These are phyloP conservation scores for Biscutella auriculata DNA, from an alignment of 441 rosid species.

Conservation along the genomic window DNA sequence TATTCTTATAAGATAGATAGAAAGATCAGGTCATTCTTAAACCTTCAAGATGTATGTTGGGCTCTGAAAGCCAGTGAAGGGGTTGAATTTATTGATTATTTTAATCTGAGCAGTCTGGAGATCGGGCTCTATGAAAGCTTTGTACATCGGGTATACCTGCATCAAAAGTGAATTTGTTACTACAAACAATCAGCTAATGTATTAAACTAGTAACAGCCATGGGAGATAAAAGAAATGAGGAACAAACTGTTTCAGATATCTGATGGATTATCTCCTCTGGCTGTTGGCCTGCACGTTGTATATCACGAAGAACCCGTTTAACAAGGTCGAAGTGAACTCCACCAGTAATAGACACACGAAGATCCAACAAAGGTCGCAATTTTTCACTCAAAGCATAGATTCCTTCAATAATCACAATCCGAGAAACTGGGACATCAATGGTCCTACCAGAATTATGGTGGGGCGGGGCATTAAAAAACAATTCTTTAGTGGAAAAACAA, in stretches of 20 bases:
- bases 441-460: slow-evolving; percentile 47
- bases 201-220: neutral
- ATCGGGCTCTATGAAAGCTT: slow-evolving; percentile 97
- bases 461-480: neutral
- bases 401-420: slow-evolving; percentile 85
- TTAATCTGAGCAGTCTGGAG: slow-evolving; percentile 91
- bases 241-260: slow-evolving; percentile 93
- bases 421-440: slow-evolving; percentile 81
- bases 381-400: slow-evolving; percentile 90
- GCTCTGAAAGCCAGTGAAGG: slow-evolving; percentile 88
- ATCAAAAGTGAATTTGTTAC: slow-evolving; percentile 10
- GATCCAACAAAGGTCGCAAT: slow-evolving; percentile 77
- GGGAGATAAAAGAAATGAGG: neutral
- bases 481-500: neutral
- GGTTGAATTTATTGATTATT: slow-evolving; percentile 88
- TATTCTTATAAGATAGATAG: neutral
- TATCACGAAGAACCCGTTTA: slow-evolving; percentile 89
- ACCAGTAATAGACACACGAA: slow-evolving; percentile 82
- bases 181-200: neutral
- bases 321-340: slow-evolving; percentile 99
- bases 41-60: slow-evolving; percentile 94
- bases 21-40: slow-evolving; percentile 2
- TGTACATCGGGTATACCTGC: slow-evolving; percentile 98
- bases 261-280: slow-evolving; percentile 96
- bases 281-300: slow-evolving; percentile 97